Evolutionary conservation across 106 monocot species (phyloP).

Genomic region (Dioscorea zingiberensis): DNA sequence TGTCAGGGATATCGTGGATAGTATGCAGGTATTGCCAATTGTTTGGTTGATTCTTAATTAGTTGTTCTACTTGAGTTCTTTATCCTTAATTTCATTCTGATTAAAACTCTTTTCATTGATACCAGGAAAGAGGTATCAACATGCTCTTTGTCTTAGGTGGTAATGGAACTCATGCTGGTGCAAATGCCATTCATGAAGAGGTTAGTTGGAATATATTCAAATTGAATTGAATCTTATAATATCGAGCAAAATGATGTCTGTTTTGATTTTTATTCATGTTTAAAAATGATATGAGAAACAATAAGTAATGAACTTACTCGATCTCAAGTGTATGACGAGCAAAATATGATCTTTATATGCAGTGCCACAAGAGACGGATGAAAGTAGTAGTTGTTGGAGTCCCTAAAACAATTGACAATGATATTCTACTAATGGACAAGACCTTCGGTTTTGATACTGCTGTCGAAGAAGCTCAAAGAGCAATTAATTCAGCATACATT

Average conservation of each 20-base stretch:
- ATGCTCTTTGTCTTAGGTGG: conserved; percentile 96
- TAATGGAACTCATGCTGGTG: conserved; percentile 90
- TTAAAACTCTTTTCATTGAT: background rate
- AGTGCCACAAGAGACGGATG: conserved; percentile 70
- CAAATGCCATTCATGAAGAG: conserved; percentile 82
- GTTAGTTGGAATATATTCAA: conserved; percentile 13
- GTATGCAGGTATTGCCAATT: conserved; percentile 46
- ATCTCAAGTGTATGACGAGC: background rate
- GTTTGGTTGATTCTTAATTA: too few relatives aligned
- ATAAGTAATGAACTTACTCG: too few relatives aligned
- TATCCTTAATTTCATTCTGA: too few relatives aligned
- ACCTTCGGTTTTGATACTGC: conserved; percentile 89
- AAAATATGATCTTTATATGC: background rate
- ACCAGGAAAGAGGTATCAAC: conserved; percentile 65
- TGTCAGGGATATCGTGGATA: conserved; percentile 63
- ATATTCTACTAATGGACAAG: conserved; percentile 85
- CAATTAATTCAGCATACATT: conserved; percentile 95
- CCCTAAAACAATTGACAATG: conserved; percentile 95
- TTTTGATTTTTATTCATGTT: background rate
- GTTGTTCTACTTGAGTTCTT: too few relatives aligned
- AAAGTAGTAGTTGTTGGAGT: conserved; percentile 68
- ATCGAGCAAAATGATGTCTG: background rate
- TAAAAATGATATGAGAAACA: too few relatives aligned
- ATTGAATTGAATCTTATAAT: background rate
- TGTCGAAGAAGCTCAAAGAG: conserved; percentile 89